Percentiles rank a stretch among this genome's conserved stretches.
Evolutionary conservation across 2,329 filamentous ascomycete species (phyloP).

Genomic region (Colletotrichum melonis): DNA sequence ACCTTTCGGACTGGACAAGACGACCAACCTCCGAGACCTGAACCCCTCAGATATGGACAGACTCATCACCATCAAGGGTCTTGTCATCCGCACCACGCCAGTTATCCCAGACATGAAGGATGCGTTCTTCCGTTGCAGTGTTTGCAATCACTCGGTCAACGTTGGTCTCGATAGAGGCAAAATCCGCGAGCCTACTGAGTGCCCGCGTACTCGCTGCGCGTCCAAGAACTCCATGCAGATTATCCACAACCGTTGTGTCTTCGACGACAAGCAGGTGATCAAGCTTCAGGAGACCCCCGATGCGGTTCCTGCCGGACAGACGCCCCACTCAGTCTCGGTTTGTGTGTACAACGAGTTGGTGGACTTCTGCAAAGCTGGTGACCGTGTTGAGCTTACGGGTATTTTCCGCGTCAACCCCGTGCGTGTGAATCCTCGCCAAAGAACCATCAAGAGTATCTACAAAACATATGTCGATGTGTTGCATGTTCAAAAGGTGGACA

Average conservation of each 20-base stretch:
- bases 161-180: conserved; percentile 95
- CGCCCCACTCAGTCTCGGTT: conserved; percentile 94
- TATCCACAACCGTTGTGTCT: conserved; percentile 93
- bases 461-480: conserved; percentile 98
- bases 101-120: conserved; percentile 99
- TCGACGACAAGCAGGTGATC: conserved; percentile 98
- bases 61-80: conserved; percentile 91
- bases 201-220: conserved; percentile 83
- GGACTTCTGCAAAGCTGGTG: conserved; percentile 97
- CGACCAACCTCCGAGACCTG: conserved; percentile 91
- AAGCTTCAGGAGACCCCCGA: conserved; percentile 98
- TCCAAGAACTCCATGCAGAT: conserved; percentile 98
- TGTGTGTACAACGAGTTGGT: conserved; percentile 98
- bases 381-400: conserved; percentile 93
- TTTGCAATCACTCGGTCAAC: conserved; percentile 90
- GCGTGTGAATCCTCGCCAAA: conserved; percentile 91
- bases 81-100: conserved; percentile 94
- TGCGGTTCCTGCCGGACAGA: conserved; percentile 93
- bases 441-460: conserved; percentile 93
- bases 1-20: conserved; percentile 87
- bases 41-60: conserved; percentile 91
- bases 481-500: conserved; percentile 96
- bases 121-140: conserved; percentile 95
- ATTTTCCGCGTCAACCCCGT: conserved; percentile 97
- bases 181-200: conserved; percentile 93